Evolutionary conservation across 345 rosid species (phyloP).

Genomic region (Melaleuca alternifolia): DNA sequence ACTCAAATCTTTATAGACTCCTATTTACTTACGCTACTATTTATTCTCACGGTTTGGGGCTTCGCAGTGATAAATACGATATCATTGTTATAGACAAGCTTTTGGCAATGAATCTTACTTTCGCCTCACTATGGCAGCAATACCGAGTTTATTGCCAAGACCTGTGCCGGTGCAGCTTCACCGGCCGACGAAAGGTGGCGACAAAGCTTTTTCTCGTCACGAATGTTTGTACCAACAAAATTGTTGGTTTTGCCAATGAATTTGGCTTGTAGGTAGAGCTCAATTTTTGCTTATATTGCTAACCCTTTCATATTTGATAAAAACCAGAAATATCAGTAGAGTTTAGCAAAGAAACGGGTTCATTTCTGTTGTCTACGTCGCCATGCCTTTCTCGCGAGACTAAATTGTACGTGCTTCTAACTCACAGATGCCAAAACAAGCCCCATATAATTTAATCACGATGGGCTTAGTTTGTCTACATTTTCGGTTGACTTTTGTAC

Average conservation of each 20-base stretch:
- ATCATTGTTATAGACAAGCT: background rate
- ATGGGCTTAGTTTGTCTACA: background rate
- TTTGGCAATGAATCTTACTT: background rate
- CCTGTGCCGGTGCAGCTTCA: background rate
- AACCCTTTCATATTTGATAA: background rate
- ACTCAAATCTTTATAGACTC: background rate
- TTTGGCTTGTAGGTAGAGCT: background rate
- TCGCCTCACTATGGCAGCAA: background rate
- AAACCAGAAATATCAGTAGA: background rate
- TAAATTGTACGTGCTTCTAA: background rate
- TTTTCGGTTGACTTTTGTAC: background rate
- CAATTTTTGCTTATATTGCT: background rate
- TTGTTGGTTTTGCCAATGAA: background rate
- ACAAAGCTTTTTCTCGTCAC: background rate
- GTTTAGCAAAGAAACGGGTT: background rate
- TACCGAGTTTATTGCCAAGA: background rate
- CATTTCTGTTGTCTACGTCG: background rate
- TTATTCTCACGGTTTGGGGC: background rate
- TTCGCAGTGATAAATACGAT: background rate
- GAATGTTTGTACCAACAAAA: background rate
- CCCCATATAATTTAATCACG: background rate
- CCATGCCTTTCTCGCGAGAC: background rate
- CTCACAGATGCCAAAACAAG: background rate
- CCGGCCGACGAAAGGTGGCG: background rate
- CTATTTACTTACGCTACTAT: background rate